A percentile compares a stretch with the other conserved stretches of the same genome.
These are phyloP conservation scores for Thalassiosira profunda DNA, from an alignment of 108 stramenopile species.

Conservation along the genomic window DNA sequence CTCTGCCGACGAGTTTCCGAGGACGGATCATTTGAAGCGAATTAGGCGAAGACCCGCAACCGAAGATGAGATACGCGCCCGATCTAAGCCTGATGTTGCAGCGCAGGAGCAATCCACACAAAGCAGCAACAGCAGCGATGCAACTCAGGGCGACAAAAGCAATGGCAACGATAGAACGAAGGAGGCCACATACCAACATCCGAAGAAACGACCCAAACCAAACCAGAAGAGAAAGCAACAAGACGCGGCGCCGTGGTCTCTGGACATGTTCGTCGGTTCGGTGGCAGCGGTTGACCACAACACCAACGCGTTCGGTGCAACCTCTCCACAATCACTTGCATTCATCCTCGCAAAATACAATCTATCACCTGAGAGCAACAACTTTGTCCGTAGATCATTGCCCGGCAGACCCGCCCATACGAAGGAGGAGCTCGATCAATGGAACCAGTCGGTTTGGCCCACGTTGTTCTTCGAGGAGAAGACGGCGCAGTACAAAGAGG, in stretches of 20 bases:
- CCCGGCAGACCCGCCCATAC: slow-evolving; percentile 67
- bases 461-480: slow-evolving; percentile 66
- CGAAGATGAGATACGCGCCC: not conserved
- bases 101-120: not conserved
- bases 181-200: not conserved
- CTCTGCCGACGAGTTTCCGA: slow-evolving; percentile 1
- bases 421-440: slow-evolving; percentile 60
- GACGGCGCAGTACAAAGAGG: slow-evolving; percentile 54
- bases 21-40: slow-evolving; percentile 32
- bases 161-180: not conserved
- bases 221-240: not conserved
- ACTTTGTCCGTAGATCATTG: slow-evolving; percentile 27
- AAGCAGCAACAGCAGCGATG: not conserved
- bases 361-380: slow-evolving; percentile 3
- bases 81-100: not conserved
- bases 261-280: slow-evolving; percentile 31
- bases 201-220: not conserved
- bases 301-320: not conserved
- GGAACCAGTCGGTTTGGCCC: slow-evolving; percentile 65
- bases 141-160: not conserved
- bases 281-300: slow-evolving; percentile 17
- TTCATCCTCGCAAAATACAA: slow-evolving; percentile 35
- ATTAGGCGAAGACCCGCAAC: slow-evolving; percentile 23
- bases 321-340: not conserved
- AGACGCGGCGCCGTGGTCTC: slow-evolving; percentile 12